Evolutionary conservation across 129 eudicot genomes (phyloP), one percentile per base, ranked within the genome.

Genomic region (Saussurea involucrata): DNA sequence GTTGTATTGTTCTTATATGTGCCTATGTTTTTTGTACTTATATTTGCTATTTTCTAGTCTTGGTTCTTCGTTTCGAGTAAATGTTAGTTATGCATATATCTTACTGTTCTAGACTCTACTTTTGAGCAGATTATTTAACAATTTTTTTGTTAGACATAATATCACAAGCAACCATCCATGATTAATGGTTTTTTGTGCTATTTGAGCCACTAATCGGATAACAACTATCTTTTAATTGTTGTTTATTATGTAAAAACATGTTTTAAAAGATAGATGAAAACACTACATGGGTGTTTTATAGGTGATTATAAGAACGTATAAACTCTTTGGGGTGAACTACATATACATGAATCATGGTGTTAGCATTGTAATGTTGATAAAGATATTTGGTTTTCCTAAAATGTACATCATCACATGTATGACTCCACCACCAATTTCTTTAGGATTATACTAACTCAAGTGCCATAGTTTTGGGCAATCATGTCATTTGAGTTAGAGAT

Each of bases 381-480:
- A 65, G 68, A 72, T 80, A 31, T 66, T 36, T 72, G 36, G 24
- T 22, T 66, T 73, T 80, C 80, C 57, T 25, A 42, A 67, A 68
- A 57, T 68, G 53, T 67, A 21, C 80, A 74, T 80, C 76, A 74
- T 80, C 80, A 80, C 17, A 80, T 68, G 80, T 55, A 80, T 80
- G 80, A 80, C 80, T 79, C 77, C 65, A 49, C 57, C 34, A 70
- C 75, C 37, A 64, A 64, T 64, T 34, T 49, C 74, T 65, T 49
- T 66, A 81, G 49, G 69, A 63, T 74, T 63, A 70, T 74, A 81
- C 53, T 76, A 73, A 81, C 72, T 71, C 34, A 53, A 55, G 73
- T 28, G 37, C 83, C 72, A 81, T 81, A 74, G 63, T 74, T 60
- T 74, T 36, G 84, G 80, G 80, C 65, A 74, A 81, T 81, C 80